Evolutionary conservation across 2,329 filamentous ascomycete species (phyloP), one percentile per base, ranked within the genome.

Genomic region (Fusarium sp.): DNA sequence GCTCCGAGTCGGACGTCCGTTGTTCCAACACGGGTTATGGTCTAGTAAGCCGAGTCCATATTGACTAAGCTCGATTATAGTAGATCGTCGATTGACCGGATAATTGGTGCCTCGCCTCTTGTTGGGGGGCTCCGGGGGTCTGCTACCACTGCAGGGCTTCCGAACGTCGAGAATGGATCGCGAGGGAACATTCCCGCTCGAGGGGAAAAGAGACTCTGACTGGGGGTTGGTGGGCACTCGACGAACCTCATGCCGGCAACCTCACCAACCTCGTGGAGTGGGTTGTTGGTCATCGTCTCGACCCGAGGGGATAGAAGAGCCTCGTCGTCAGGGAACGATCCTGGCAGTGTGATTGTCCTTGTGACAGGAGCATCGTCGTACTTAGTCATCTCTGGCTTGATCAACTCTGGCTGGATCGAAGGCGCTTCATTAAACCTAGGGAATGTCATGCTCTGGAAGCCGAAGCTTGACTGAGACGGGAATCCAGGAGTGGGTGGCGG

Each of bases 51-150:
- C 18, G 52, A 54, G 62, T 56, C n/a, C 20, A 52, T 34, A 40
- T 40, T 42, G 52, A 9, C 38, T 24, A 37, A 38, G 61, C 42
- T 65, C 69, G 62, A 63, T 86, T 87, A 95, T 82, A 95, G 85
- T 61, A 94, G 86, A 78, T 95, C 93, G 80, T 94, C 92, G 77
- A 96, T 96, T 67, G 92, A 95, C 66, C 93, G 87, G 61, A 91
- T 90, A 70, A 96, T 95, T 4, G 93, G 92, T 67, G 90, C 91
- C 80, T 93, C 92, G 42, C 93, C 93, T 77, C 89, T 90, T 14
- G 92, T 93, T 0, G 93, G 92, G 18, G 93, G 93, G 80, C 93
- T 95, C 76, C 93, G 85, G 16, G 93, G 93, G 79, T 95, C 93
- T 16, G 85, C 86, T 13, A 85, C 82, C 70, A 88, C 86, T 4